These are phyloP conservation scores for Fusarium oxysporum DNA, from an alignment of 2,329 filamentous ascomycete genomes.

Conservation along the genomic window DNA sequence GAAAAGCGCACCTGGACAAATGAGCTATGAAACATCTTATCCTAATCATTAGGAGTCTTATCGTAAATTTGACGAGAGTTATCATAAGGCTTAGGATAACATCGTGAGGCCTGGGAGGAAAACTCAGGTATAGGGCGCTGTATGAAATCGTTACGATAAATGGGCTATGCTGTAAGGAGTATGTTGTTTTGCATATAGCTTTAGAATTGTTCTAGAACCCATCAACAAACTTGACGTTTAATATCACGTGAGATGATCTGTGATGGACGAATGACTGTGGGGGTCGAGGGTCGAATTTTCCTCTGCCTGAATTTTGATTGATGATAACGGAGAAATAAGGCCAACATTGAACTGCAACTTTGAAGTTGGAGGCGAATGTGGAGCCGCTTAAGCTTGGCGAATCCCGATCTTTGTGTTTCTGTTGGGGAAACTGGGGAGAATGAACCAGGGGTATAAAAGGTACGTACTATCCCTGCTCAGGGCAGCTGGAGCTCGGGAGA, in stretches of 20 bases:
- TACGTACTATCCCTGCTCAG: constrained; percentile 25
- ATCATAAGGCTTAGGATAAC: neutral
- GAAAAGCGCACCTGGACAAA: neutral
- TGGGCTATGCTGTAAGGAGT: neutral
- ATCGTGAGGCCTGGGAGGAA: neutral
- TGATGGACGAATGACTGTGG: neutral
- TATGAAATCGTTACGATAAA: neutral
- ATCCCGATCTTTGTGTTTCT: constrained; percentile 44
- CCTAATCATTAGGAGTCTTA: neutral
- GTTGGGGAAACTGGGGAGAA: constrained; percentile 45
- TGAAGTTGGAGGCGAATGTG: constrained; percentile 4
- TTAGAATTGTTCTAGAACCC: constrained; percentile 22
- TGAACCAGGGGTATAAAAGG: constrained; percentile 11
- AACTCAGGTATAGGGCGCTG: no score
- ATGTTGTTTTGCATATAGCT: neutral
- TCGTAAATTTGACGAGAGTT: neutral
- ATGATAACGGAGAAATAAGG: neutral
- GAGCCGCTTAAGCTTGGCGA: constrained; percentile 36
- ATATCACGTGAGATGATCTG: constrained; percentile 20
- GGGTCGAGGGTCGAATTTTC: neutral
- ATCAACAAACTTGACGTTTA: neutral
- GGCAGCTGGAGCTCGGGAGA: constrained; percentile 25
- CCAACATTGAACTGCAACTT: neutral
- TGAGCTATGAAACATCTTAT: neutral
- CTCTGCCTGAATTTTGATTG: constrained; percentile 11